These are phyloP conservation scores for Cystofilobasidium bisporidii DNA, from an alignment of 768 basidiomycete species.

Conservation along the genomic window DNA sequence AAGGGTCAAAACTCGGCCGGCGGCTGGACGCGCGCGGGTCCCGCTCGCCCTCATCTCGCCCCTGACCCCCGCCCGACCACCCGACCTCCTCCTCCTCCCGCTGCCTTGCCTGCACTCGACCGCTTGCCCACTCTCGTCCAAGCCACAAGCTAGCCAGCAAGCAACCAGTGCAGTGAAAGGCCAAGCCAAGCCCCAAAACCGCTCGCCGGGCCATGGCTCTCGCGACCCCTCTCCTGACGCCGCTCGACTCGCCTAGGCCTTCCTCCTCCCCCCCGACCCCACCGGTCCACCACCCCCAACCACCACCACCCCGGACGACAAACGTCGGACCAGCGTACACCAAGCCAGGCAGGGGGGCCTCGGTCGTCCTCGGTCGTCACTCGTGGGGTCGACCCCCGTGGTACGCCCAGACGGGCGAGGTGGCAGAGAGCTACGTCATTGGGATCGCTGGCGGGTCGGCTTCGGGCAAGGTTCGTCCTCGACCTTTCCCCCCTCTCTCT, in stretches of 20 bases:
- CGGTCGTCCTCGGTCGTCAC: constrained; percentile 14
- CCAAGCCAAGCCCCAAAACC: background rate
- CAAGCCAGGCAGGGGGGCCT: background rate
- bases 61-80: too few species aligned
- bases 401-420: constrained; percentile 41
- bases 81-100: too few species aligned
- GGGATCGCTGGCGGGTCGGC: constrained; percentile 45
- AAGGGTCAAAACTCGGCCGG: too few species aligned
- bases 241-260: background rate
- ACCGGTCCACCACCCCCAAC: too few species aligned
- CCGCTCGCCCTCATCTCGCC: too few species aligned
- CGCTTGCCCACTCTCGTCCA: too few species aligned
- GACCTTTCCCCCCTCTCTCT: background rate
- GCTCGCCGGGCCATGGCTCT: background rate
- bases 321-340: too few species aligned
- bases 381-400: constrained; percentile 37
- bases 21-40: too few species aligned
- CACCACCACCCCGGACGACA: too few species aligned
- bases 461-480: constrained; percentile 40
- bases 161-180: background rate
- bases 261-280: background rate
- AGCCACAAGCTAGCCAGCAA: background rate
- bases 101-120: too few species aligned
- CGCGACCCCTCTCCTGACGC: constrained; percentile 1
- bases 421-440: constrained; percentile 41